phyloP scores from a whole-genome alignment of 176 grass and related monocot genomes.

The Cenchrus purpureus region DNA sequence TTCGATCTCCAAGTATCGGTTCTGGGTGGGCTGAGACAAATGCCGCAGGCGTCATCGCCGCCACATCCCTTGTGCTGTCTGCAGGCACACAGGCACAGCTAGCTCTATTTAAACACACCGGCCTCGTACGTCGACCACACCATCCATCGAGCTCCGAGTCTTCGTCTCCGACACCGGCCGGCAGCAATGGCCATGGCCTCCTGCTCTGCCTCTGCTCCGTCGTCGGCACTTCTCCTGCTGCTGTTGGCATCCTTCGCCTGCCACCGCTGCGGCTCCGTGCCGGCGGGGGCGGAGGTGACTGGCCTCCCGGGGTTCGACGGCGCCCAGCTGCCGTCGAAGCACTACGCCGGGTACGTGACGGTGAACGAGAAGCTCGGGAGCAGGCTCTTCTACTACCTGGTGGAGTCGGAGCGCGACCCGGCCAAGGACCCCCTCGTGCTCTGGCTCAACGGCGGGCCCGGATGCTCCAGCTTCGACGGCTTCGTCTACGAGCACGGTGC shows the following conservation, averaged over 20 bases:
- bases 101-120: conserved; percentile 17
- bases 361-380: conserved; percentile 42
- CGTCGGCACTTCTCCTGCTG: not conserved
- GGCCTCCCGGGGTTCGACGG: conserved; percentile 43
- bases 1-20: not conserved
- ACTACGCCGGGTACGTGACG: conserved; percentile 66
- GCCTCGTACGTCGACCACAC: not conserved
- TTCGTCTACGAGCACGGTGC: conserved; percentile 71
- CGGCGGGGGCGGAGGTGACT: conserved; percentile 41
- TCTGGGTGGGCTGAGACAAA: not conserved
- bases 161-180: not conserved
- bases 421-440: conserved; percentile 50
- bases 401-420: conserved; percentile 58
- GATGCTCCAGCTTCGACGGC: conserved; percentile 66
- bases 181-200: not conserved
- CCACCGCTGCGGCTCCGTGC: not conserved
- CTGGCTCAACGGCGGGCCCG: conserved; percentile 65
- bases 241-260: not conserved
- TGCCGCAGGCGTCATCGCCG: too few relatives aligned
- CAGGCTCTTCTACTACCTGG: conserved; percentile 59
- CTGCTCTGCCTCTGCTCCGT: not conserved
- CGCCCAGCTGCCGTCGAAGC: conserved; percentile 47
- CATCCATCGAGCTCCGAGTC: not conserved
- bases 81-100: not conserved
- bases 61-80: not conserved